Base-by-base conservation (phyloP, 129 eudicot species). In the Heracleum sosnowskyi region DNA sequence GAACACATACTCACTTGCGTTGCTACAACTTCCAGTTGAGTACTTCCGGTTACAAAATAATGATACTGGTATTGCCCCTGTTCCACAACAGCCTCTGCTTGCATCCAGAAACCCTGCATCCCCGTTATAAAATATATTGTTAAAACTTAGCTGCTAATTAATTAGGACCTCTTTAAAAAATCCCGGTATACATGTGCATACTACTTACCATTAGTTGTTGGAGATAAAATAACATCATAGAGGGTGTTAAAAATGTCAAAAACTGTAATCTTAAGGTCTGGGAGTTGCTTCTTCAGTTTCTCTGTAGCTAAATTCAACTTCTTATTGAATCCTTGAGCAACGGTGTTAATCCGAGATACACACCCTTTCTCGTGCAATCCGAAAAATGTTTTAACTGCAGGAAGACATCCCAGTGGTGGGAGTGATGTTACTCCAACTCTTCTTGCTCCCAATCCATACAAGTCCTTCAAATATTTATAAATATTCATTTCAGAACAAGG, bases 351-450 rank as follows among this genome's bases (percentile, higher is more conserved):
- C 29, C 86, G 79, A 9, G 97, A 69, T 3, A 89, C 96, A 74
- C 98, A 93, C 2, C 98, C 98, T 34, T 34, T 69, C 73, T 91
- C 85, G 31, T 81, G 90, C 76, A 36, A 84, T 28, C 98, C 96
- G 63, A 91, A 93, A 72, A 89, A 57, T 4, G 98, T 91, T 76
- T 86, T 79, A 5, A 90, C 85, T 42, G 91, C 91, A 0, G 98
- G 97, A 31, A 93, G 79, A 42, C 98, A 93, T 29, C 98, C 98
- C 73, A 90, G 44, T 64, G 98, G 98, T 36, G 98, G 93, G 37
- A 93, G 91, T 45, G 98, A 86, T 36, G 98, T 93, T 77, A 85
- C 97, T 41, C 98, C 98, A 22, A 93, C 86, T 81, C 87, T 84
- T 73, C 98, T 89, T 7, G 97, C 98, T 82, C 98, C 98, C 76